These are phyloP conservation scores for Serendipita indica DNA, from an alignment of 768 basidiomycete species.

Conservation along the genomic window DNA sequence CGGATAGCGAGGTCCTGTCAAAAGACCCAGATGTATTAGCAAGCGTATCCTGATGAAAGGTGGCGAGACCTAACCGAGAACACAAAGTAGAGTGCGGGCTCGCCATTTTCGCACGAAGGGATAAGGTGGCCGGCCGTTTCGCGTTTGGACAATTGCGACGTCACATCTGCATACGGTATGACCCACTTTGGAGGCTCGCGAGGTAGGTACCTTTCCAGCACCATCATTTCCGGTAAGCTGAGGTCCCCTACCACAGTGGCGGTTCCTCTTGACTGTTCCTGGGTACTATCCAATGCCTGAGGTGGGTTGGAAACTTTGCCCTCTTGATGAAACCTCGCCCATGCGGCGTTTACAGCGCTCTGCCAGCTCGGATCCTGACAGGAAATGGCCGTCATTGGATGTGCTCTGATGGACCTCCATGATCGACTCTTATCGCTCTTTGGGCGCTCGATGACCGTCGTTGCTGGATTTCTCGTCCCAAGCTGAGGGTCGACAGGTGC, in stretches of 20 bases:
- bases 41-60: neutral
- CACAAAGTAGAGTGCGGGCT: neutral
- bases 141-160: neutral
- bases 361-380: neutral
- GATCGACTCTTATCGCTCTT: slow-evolving; percentile 6
- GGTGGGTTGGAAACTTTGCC: neutral
- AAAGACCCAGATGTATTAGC: neutral
- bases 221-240: neutral
- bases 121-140: slow-evolving; percentile 3
- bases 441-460: neutral
- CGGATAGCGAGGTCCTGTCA: neutral
- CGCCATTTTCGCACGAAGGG: neutral
- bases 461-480: too few species aligned
- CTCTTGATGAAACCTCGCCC: neutral
- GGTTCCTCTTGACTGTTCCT: neutral
- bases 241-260: neutral
- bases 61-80: neutral
- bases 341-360: neutral
- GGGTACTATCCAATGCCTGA: neutral
- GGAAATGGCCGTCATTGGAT: slow-evolving; percentile 1
- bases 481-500: neutral
- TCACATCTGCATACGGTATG: neutral
- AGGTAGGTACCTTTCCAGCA: neutral
- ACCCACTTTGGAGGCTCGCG: neutral
- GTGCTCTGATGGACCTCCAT: neutral